These are phyloP conservation scores for Erodium maritimum DNA, from an alignment of 345 rosid species.

Conservation along the genomic window DNA sequence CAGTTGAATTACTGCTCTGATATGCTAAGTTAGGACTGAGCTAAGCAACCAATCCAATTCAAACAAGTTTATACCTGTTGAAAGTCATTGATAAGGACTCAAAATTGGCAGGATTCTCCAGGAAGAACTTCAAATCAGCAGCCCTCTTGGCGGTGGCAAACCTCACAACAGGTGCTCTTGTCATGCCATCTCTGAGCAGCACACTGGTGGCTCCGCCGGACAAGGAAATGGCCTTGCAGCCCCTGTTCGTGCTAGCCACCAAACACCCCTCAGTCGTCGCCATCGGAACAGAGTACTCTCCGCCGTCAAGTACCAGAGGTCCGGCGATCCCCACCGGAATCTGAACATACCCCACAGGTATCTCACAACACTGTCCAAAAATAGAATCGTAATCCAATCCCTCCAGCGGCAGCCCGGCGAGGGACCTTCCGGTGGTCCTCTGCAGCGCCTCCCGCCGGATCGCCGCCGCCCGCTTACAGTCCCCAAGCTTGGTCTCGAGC, in stretches of 20 bases:
- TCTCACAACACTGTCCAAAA: conserved; percentile 38
- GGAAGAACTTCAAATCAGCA: conserved; percentile 24
- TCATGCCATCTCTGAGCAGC: conserved; percentile 29
- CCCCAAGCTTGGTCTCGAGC: conserved; percentile 32
- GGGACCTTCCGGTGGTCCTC: conserved; percentile 23
- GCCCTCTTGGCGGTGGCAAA: conserved; percentile 25
- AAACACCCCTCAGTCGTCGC: conserved; percentile 41
- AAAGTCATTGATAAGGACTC: conserved; percentile 11
- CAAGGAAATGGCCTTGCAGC: conserved; percentile 30
- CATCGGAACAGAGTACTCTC: conserved; percentile 32
- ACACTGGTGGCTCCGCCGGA: conserved; percentile 34
- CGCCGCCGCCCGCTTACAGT: conserved; percentile 26
- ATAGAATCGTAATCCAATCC: conserved; percentile 31
- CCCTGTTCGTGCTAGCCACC: conserved; percentile 37
- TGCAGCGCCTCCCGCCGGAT: conserved; percentile 33
- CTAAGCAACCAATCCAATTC: too few species aligned
- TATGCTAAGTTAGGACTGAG: too few species aligned
- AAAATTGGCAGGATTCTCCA: conserved; percentile 14
- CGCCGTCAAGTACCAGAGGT: conserved; percentile 27
- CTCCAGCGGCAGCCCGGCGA: conserved; percentile 26
- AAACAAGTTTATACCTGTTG: conserved; percentile 12
- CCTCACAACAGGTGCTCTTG: conserved; percentile 29
- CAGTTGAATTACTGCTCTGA: too few species aligned
- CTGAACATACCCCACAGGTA: conserved; percentile 38
- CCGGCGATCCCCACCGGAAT: conserved; percentile 38